Evolutionary conservation across 257 asterid genomes (phyloP).

Genomic region (Buddleja alternifolia): DNA sequence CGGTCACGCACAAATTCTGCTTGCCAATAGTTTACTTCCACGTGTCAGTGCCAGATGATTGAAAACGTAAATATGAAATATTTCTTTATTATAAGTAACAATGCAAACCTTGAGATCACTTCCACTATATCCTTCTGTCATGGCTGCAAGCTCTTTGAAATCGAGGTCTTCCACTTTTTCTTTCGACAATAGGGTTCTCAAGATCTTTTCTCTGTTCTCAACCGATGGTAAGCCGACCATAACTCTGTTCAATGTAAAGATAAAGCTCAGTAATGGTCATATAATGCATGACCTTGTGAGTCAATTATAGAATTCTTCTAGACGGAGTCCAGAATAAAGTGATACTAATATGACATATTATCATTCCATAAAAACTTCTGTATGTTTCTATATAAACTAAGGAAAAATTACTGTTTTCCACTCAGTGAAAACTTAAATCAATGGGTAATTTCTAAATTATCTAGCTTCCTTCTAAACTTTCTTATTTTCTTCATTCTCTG

Average conservation of each 20-base stretch:
- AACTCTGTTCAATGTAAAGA: constrained; percentile 53
- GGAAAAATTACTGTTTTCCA: too few species aligned
- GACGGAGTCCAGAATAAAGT: too few species aligned
- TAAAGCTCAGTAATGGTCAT: constrained; percentile 25
- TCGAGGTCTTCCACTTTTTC: constrained; percentile 76
- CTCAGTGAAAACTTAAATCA: too few species aligned
- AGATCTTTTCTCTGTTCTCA: constrained; percentile 83
- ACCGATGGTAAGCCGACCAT: constrained; percentile 94
- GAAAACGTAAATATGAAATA: background rate
- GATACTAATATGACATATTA: too few species aligned
- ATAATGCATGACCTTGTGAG: constrained; percentile 9
- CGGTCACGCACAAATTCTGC: constrained; percentile 88
- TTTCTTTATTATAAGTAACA: background rate
- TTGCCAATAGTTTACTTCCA: constrained; percentile 26
- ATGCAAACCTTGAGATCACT: constrained; percentile 88
- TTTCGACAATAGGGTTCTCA: constrained; percentile 82
- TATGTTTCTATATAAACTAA: too few species aligned
- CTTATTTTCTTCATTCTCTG: too few species aligned
- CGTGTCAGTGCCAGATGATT: constrained; percentile 31
- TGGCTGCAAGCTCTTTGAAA: constrained; percentile 76
- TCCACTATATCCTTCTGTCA: constrained; percentile 92
- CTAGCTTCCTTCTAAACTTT: too few species aligned
- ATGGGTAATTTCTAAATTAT: too few species aligned
- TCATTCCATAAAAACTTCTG: too few species aligned
- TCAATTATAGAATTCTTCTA: background rate